Evolutionary conservation across 2,329 filamentous ascomycete genomes (phyloP).

Genomic region (Colletotrichum liriopes): DNA sequence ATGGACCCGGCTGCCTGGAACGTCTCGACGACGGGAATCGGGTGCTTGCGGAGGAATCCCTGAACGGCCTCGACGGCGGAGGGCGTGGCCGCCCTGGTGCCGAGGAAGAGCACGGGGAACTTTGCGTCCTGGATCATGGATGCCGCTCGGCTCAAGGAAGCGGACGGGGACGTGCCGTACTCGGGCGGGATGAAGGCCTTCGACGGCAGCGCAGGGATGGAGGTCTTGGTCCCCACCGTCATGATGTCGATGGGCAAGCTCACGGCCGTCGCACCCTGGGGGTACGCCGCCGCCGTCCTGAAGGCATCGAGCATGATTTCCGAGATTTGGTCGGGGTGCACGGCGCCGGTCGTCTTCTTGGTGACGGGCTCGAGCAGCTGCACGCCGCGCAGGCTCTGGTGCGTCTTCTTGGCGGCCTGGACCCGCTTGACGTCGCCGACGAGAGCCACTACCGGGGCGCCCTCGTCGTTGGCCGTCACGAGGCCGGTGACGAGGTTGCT

Average conservation of each 20-base stretch:
- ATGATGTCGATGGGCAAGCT: conserved; percentile 63
- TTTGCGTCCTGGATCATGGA: conserved; percentile 52
- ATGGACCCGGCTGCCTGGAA: conserved; percentile 66
- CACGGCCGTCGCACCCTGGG: conserved; percentile 60
- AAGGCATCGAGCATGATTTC: conserved; percentile 64
- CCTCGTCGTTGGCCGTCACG: conserved; percentile 63
- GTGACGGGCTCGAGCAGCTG: conserved; percentile 61
- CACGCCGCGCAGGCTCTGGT: conserved; percentile 61
- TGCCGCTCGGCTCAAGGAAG: conserved; percentile 53
- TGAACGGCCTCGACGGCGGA: conserved; percentile 59
- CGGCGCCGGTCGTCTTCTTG: conserved; percentile 59
- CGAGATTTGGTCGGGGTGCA: conserved; percentile 63
- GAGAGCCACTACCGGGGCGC: conserved; percentile 63
- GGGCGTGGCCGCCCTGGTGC: conserved; percentile 58
- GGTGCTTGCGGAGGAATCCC: conserved; percentile 56
- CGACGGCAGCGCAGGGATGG: conserved; percentile 55
- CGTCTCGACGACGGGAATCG: conserved; percentile 64
- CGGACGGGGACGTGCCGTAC: conserved; percentile 56
- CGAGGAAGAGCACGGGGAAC: conserved; percentile 62
- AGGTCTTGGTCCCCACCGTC: conserved; percentile 53
- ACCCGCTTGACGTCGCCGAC: conserved; percentile 62
- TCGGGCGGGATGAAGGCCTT: conserved; percentile 57
- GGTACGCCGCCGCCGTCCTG: conserved; percentile 57
- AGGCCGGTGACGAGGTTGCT: conserved; percentile 63
- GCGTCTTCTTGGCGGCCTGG: conserved; percentile 61